A percentile compares a stretch with the other conserved stretches of the same genome.
Conservation (phyloP, 306 rosid genomes). For the Abrus precatorius region DNA sequence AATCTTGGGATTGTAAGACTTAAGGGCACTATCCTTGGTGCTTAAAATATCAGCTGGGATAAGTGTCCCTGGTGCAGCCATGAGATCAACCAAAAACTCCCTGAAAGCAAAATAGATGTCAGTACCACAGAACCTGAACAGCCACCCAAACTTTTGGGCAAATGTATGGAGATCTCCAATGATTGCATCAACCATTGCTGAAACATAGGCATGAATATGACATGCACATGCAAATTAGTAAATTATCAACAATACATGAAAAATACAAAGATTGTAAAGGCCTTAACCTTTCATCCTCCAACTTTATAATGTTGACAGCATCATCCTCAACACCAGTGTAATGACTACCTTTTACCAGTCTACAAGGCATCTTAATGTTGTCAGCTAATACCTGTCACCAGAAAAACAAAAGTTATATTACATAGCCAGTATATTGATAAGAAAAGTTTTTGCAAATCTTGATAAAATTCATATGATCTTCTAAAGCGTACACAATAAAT, state of each 20-base stretch:
- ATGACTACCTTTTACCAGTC: conserved; percentile 95
- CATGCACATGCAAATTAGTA: conserved; percentile 21
- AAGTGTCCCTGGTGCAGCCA: conserved; percentile 98
- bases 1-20: conserved; percentile 67
- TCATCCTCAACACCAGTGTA: conserved; percentile 98
- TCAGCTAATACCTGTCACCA: conserved; percentile 91
- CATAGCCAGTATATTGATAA: conserved; percentile 31
- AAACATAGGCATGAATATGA: conserved; percentile 11
- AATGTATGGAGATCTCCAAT: conserved; percentile 6
- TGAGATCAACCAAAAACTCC: conserved; percentile 99
- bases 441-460: conserved; percentile 25
- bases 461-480: conserved; percentile 23
- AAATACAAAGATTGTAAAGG: conserved; percentile 44
- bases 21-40: conserved; percentile 64
- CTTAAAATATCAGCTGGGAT: conserved; percentile 84
- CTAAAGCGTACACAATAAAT: conserved; percentile 26
- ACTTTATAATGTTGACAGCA: conserved; percentile 90
- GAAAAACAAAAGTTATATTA: conserved; percentile 45
- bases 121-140: conserved; percentile 44
- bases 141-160: conserved; percentile 33
- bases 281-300: conserved; percentile 92
- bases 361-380: conserved; percentile 93
- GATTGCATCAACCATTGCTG: conserved; percentile 36
- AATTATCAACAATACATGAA: conserved; percentile 35
- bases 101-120: conserved; percentile 67